These are phyloP conservation scores for Fraxinus ornus DNA, from an alignment of 305 asterid species.

Conservation along the genomic window DNA sequence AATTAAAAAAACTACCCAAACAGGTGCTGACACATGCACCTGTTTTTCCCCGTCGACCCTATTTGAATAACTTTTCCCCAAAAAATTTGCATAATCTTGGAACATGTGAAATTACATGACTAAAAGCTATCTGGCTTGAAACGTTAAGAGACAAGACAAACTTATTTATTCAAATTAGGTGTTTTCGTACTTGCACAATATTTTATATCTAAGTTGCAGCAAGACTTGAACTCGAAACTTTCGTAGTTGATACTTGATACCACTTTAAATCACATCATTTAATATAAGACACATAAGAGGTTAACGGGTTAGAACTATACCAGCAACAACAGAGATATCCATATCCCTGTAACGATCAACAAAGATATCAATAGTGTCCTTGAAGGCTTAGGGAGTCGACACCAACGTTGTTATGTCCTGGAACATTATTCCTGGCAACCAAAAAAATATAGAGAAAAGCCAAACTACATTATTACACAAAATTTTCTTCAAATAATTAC, in stretches of 20 bases:
- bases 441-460: neutral
- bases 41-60: no score
- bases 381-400: conserved; percentile 65
- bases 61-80: neutral
- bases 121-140: neutral
- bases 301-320: conserved; percentile 34
- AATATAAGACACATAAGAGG: neutral
- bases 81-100: conserved; percentile 7
- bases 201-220: neutral
- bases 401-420: conserved; percentile 84
- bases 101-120: neutral
- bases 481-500: neutral
- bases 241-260: neutral
- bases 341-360: conserved; percentile 74
- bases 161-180: no score
- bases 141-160: neutral
- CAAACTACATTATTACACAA: conserved; percentile 5
- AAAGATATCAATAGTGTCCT: conserved; percentile 72
- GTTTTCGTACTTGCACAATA: neutral
- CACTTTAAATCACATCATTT: neutral
- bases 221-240: neutral
- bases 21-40: no score
- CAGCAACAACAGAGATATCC: conserved; percentile 87
- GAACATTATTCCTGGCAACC: conserved; percentile 71
- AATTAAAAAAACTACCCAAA: no score